Base-by-base conservation (phyloP, 2,329 filamentous ascomycete genomes). In the Diaporthe longicolla region DNA sequence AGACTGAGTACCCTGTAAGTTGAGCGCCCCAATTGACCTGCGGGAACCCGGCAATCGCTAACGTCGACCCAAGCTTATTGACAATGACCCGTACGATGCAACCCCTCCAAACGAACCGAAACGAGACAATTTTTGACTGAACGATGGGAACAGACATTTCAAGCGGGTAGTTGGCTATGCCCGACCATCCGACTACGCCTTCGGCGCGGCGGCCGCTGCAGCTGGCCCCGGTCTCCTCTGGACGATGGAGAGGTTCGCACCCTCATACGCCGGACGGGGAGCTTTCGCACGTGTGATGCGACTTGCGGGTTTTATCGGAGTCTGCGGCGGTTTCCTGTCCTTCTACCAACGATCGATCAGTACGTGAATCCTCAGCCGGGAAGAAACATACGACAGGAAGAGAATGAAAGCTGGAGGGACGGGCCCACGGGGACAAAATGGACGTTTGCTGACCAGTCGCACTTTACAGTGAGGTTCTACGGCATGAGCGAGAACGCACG, bases 401-500 rank as follows among this genome's bases (percentile, higher is more conserved):
- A 19, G 19, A 11, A n/a, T 15, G 2, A 37, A 19, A 21, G 59
- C 4, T n/a, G 32, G 43, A n/a, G 4, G 2, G 11, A 43, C 2
- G n/a, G 6, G 10, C 17, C 21, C 3, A 2, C 6, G 4, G 13
- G 11, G 3, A 29, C 15, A 15, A 8, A 15, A 29, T 32, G 21
- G 19, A 70, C 52, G 40, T 11, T 45, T 71, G 76, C 71, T 72
- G 66, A 69, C 59, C 52, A 35, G 52, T 43, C 17, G 11, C 7
- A 10, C 10, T 66, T 45, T 59, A 77, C 81, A 98, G 95, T 96
- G 81, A 94, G 97, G 77, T 98, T 99, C 86, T 98, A 98, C 86
- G 97, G 97, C 80, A 94, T 95, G 85, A 92, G 90, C 63, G 97
- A 99, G 85, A 99, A 99, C 86, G 86, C 92, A 71, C 92, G 97